phyloP scores from a whole-genome alignment of 345 rosid genomes.

The Odontarrhena argentea region DNA sequence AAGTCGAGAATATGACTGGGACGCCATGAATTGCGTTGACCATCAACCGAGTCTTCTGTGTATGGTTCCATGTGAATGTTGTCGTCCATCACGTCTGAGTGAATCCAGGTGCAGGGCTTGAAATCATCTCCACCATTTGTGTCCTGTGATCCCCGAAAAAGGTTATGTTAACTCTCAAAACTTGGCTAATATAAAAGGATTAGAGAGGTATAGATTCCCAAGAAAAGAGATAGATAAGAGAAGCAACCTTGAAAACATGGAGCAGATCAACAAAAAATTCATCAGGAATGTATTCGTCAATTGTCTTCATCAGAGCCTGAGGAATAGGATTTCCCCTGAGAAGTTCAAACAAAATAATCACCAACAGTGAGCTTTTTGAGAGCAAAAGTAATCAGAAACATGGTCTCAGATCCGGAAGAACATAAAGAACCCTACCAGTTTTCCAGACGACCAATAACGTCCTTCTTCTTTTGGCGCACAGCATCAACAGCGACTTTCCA shows the following conservation, averaged over 20 bases:
- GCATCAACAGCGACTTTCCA: constrained; percentile 63
- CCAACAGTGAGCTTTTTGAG: background rate
- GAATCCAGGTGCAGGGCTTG: constrained; percentile 84
- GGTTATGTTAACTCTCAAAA: constrained; percentile 8
- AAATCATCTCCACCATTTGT: constrained; percentile 40
- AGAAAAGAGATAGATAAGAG: constrained; percentile 6
- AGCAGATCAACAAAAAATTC: constrained; percentile 62
- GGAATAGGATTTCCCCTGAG: constrained; percentile 92
- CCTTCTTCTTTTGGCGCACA: constrained; percentile 56
- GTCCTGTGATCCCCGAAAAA: constrained; percentile 45
- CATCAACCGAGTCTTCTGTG: constrained; percentile 39
- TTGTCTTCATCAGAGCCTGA: constrained; percentile 55
- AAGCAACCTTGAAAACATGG: constrained; percentile 55
- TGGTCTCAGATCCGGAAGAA: background rate
- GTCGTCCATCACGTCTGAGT: constrained; percentile 92
- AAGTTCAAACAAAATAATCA: constrained; percentile 27
- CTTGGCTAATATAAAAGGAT: too few relatives aligned
- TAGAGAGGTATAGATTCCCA: background rate
- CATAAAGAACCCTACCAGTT: constrained; percentile 53
- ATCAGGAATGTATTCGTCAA: constrained; percentile 77
- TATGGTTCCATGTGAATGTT: constrained; percentile 77
- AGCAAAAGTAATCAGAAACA: constrained; percentile 19
- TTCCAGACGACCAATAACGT: constrained; percentile 54
- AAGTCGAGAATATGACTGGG: constrained; percentile 81
- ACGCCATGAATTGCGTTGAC: constrained; percentile 57